Percentiles rank a stretch among this genome's conserved stretches.
phyloP scores from a whole-genome alignment of 345 rosid genomes.

The Ceriops zippeliana region DNA sequence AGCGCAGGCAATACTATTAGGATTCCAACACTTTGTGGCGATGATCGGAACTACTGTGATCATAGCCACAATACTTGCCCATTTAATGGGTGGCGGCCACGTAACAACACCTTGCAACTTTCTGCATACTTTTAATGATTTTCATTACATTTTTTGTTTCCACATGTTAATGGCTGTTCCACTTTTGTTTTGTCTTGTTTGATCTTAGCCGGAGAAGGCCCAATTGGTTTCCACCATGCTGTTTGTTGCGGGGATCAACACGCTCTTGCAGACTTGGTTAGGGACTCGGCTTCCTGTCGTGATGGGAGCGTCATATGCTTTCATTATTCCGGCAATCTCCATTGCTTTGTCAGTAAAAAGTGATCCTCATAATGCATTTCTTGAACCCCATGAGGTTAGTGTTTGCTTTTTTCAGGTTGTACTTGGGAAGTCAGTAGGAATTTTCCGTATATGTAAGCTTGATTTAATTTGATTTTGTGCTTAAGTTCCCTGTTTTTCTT shows the following conservation, averaged over 20 bases:
- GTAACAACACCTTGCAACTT: conserved; percentile 36
- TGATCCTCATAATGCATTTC: conserved; percentile 20
- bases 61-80: conserved; percentile 63
- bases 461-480: not conserved
- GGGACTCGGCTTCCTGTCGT: conserved; percentile 85
- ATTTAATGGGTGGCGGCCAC: conserved; percentile 81
- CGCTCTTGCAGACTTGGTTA: conserved; percentile 62
- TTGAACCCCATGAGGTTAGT: conserved; percentile 54
- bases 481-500: not conserved
- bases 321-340: conserved; percentile 62
- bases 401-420: not conserved
- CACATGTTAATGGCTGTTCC: not conserved
- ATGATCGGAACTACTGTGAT: conserved; percentile 85
- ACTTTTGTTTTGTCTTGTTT: not conserved
- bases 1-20: conserved; percentile 64
- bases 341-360: conserved; percentile 47
- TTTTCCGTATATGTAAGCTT: not conserved
- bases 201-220: conserved; percentile 68
- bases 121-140: not conserved
- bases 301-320: conserved; percentile 74
- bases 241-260: conserved; percentile 77
- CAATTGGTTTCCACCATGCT: conserved; percentile 65
- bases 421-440: not conserved
- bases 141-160: not conserved
- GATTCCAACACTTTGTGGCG: conserved; percentile 91